Conservation (phyloP, 441 rosid species). For the Bocquillonia castaneifolia region DNA sequence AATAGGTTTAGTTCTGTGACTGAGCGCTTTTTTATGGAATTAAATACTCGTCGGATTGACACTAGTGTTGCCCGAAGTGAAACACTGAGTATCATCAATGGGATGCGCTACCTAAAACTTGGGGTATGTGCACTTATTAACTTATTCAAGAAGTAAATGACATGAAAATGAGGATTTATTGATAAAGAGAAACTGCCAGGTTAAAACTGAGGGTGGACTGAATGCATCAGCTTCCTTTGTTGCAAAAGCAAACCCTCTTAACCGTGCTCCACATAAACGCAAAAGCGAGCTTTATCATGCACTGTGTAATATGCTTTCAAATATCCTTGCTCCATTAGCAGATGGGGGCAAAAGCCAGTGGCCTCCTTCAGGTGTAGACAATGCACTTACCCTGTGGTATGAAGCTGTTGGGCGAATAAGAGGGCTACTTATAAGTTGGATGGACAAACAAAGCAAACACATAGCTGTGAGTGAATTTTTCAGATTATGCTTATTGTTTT, state of each 20-base stretch:
- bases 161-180: constrained; percentile 31
- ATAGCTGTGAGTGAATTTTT: constrained; percentile 60
- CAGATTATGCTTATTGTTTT: constrained; percentile 10
- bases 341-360: constrained; percentile 95
- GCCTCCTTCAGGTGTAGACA: constrained; percentile 97
- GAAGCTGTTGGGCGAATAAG: constrained; percentile 98
- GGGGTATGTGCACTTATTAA: constrained; percentile 62
- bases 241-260: constrained; percentile 96
- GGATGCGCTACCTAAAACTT: constrained; percentile 97
- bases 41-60: constrained; percentile 84
- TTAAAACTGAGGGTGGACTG: constrained; percentile 93
- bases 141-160: constrained; percentile 16
- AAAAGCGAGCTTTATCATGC: constrained; percentile 99
- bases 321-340: constrained; percentile 91
- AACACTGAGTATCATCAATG: constrained; percentile 91
- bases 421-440: constrained; percentile 82
- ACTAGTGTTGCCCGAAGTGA: constrained; percentile 85
- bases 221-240: constrained; percentile 98
- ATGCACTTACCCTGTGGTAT: constrained; percentile 90
- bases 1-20: constrained; percentile 95
- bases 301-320: constrained; percentile 95
- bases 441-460: constrained; percentile 99
- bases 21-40: constrained; percentile 91
- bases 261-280: constrained; percentile 83
- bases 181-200: constrained; percentile 44